phyloP scores from a whole-genome alignment of 371 early-diverging fungal species.

The Mortierella sp. region DNA sequence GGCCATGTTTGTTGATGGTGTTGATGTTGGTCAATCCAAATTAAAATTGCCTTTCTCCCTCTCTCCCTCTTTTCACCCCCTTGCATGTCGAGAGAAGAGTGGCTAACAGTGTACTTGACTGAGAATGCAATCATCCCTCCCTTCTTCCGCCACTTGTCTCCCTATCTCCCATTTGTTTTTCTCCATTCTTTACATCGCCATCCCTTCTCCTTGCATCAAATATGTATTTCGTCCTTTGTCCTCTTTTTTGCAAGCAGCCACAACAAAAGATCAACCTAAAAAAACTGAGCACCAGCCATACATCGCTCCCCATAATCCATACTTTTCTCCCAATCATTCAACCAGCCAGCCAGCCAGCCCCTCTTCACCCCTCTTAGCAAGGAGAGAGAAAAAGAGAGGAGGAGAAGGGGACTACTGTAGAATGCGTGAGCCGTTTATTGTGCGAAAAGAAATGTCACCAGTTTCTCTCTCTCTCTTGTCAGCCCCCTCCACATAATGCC shows the following conservation, averaged over 20 bases:
- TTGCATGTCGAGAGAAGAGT: background rate
- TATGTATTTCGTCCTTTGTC: background rate
- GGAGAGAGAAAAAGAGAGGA: background rate
- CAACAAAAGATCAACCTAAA: no score
- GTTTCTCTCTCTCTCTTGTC: background rate
- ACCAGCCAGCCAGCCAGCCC: no score
- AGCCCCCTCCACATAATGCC: background rate
- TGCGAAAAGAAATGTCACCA: background rate
- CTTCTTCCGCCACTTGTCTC: background rate
- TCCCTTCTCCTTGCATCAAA: constrained; percentile 2
- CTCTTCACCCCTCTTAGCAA: no score
- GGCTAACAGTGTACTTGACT: no score
- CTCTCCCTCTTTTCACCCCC: background rate
- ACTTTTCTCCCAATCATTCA: no score
- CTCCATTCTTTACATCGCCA: background rate
- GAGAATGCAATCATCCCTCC: no score
- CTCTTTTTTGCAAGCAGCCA: no score
- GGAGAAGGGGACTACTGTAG: background rate
- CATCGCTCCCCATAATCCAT: no score
- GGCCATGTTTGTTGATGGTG: background rate
- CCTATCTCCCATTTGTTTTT: background rate
- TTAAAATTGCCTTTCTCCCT: background rate
- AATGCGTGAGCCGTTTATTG: background rate
- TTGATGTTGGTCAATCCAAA: background rate
- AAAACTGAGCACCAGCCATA: no score